A percentile compares a stretch with the other conserved stretches of the same genome.
phyloP scores from a whole-genome alignment of 352 stramenopile species.

The Pythium dissotocum region DNA sequence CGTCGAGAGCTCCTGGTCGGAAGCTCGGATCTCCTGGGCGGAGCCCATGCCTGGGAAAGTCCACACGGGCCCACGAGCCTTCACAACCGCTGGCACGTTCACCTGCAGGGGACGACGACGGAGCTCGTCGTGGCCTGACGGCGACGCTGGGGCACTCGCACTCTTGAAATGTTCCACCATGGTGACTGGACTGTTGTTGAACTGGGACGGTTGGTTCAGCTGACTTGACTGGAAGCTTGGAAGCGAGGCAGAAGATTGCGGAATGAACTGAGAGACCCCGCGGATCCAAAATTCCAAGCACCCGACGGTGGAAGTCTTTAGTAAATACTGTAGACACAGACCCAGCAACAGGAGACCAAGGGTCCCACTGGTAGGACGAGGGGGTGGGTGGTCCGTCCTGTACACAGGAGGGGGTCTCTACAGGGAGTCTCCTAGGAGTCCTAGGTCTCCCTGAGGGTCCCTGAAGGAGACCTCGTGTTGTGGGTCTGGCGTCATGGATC shows the following conservation, averaged over 20 bases:
- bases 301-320: too few species aligned
- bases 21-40: slow-evolving; percentile 21
- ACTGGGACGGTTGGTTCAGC: background rate
- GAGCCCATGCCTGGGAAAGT: slow-evolving; percentile 32
- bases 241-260: background rate
- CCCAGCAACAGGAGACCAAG: too few species aligned
- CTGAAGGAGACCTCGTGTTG: background rate
- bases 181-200: background rate
- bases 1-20: slow-evolving; percentile 26
- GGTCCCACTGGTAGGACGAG: too few species aligned
- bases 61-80: slow-evolving; percentile 47
- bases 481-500: background rate
- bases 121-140: background rate
- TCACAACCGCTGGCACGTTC: background rate
- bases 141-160: background rate
- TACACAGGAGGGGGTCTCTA: too few species aligned
- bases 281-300: too few species aligned
- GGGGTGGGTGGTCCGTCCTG: too few species aligned
- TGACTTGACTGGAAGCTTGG: background rate
- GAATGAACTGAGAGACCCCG: background rate
- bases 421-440: too few species aligned
- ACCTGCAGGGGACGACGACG: background rate
- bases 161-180: background rate
- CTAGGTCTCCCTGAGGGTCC: too few species aligned
- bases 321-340: too few species aligned